phyloP scores from a whole-genome alignment of 1,284 basidiomycete genomes.

The Malassezia yamatoensis region DNA sequence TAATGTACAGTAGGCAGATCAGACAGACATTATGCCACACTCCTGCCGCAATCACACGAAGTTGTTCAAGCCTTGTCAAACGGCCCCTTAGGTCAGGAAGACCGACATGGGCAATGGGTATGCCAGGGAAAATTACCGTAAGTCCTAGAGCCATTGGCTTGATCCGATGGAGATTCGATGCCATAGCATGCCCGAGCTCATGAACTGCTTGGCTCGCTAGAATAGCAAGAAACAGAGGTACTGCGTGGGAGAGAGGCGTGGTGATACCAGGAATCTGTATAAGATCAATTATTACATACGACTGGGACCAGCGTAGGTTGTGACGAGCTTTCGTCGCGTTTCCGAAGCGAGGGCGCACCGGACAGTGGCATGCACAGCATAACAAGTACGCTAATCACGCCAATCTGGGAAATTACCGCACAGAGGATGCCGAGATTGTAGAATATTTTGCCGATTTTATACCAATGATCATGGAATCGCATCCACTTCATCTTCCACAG shows the following conservation, averaged over 20 bases:
- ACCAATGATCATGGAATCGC: background rate
- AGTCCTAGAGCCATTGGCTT: conserved; percentile 11
- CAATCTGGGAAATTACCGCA: background rate
- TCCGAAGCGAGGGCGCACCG: background rate
- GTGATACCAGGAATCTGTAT: conserved; percentile 15
- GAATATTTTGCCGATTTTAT: background rate
- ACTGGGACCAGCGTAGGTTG: conserved; percentile 2
- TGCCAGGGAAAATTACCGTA: conserved; percentile 12
- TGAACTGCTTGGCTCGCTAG: conserved; percentile 10
- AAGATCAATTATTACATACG: background rate
- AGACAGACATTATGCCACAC: conserved; percentile 19
- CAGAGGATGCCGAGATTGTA: background rate
- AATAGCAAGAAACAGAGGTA: conserved; percentile 1
- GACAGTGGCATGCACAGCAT: background rate
- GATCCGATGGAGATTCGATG: conserved; percentile 11
- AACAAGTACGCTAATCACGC: background rate
- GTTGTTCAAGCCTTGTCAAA: background rate
- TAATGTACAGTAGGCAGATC: background rate
- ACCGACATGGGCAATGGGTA: conserved; percentile 17
- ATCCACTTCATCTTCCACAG: conserved; percentile 3
- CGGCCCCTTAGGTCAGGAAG: background rate
- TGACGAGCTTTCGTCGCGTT: background rate
- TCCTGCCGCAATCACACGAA: conserved; percentile 15
- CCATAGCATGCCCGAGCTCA: conserved; percentile 19
- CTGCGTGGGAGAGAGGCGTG: background rate